A percentile compares a stretch with the other conserved stretches of the same genome.
Conservation (phyloP, 306 rosid species). For the Castanopsis chinensis region DNA sequence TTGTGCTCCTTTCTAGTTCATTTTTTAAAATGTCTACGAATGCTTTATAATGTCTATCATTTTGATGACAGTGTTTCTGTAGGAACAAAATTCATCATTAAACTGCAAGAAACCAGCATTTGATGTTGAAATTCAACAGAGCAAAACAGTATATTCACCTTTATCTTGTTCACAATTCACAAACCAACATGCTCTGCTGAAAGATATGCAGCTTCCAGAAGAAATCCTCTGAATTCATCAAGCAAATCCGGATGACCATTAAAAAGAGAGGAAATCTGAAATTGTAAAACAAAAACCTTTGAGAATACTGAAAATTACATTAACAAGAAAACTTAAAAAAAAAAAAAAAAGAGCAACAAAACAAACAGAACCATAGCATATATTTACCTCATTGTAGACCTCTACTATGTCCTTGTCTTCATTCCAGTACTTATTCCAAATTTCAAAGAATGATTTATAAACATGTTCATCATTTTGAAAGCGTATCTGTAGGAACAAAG, state of each 20-base stretch:
- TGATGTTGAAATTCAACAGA: neutral
- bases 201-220: slow-evolving; percentile 70
- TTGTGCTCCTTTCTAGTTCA: slow-evolving; percentile 98
- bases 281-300: slow-evolving; percentile 4
- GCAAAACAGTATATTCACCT: slow-evolving; percentile 48
- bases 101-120: slow-evolving; percentile 3
- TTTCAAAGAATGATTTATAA: slow-evolving; percentile 89
- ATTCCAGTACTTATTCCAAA: slow-evolving; percentile 92
- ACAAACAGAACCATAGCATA: neutral
- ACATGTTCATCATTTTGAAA: slow-evolving; percentile 82
- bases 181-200: too few species aligned
- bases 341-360: neutral
- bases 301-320: neutral
- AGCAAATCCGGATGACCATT: slow-evolving; percentile 79
- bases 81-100: slow-evolving; percentile 20
- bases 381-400: slow-evolving; percentile 79
- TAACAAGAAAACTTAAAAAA: neutral
- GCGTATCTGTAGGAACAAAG: slow-evolving; percentile 60
- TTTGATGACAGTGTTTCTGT: slow-evolving; percentile 76
- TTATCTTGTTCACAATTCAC: slow-evolving; percentile 80
- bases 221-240: slow-evolving; percentile 84
- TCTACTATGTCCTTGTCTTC: slow-evolving; percentile 89
- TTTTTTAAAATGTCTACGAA: slow-evolving; percentile 84
- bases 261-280: slow-evolving; percentile 76
- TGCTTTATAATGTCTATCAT: slow-evolving; percentile 79